Evolutionary conservation across 2,329 filamentous ascomycete species (phyloP).

Genomic region (Paecilomyces sp.): DNA sequence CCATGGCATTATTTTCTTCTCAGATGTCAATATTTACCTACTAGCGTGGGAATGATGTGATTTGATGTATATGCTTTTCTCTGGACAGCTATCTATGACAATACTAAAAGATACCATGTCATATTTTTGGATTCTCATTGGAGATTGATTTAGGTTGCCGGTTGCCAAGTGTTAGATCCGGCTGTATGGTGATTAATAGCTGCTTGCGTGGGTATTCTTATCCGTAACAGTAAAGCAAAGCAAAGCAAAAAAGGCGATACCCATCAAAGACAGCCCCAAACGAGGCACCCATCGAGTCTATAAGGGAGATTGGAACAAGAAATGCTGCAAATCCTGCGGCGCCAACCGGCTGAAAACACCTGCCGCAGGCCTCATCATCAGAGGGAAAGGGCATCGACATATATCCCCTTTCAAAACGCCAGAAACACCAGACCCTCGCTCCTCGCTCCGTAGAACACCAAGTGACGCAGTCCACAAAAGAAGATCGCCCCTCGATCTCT

Average conservation of each 20-base stretch:
- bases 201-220: slow-evolving; percentile 1
- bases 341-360: not conserved
- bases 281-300: not conserved
- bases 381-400: not conserved
- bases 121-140: not conserved
- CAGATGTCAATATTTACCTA: not conserved
- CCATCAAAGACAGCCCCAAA: not conserved
- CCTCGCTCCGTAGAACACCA: not conserved
- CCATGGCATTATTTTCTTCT: not conserved
- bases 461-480: not conserved
- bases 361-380: not conserved
- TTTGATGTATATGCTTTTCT: not conserved
- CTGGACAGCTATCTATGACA: not conserved
- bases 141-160: not conserved
- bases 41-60: not conserved
- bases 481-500: not conserved
- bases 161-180: not conserved
- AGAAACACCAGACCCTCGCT: not conserved
- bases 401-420: not conserved
- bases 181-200: not conserved
- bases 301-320: not conserved
- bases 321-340: not conserved
- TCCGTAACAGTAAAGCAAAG: slow-evolving; percentile 2
- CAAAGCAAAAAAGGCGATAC: not conserved
- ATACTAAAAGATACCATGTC: not conserved